These are phyloP conservation scores for Bauhinia variegata DNA, from an alignment of 306 rosid species.

Conservation along the genomic window DNA sequence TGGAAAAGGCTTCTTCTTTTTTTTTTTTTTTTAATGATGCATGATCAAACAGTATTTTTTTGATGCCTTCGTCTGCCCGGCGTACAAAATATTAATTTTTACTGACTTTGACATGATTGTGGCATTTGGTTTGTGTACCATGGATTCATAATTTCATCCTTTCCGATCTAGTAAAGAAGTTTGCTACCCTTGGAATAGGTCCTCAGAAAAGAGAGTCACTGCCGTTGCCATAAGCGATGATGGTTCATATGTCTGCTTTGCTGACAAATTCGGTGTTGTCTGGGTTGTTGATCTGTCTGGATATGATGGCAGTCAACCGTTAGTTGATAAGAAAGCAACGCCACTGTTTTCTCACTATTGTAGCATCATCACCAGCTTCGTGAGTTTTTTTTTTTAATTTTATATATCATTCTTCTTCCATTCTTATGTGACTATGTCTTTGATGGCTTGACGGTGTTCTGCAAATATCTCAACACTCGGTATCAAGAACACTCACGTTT, in stretches of 20 bases:
- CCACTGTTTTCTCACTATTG: constrained; percentile 88
- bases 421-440: neutral
- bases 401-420: neutral
- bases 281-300: constrained; percentile 75
- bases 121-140: neutral
- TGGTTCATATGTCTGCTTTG: constrained; percentile 74
- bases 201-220: constrained; percentile 83
- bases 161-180: neutral
- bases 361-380: constrained; percentile 92
- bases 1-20: no score
- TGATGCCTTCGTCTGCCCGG: no score
- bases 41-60: neutral
- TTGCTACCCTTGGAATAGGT: constrained; percentile 46
- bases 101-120: neutral
- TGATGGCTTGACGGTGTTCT: neutral
- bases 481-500: neutral
- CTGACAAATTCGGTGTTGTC: constrained; percentile 92
- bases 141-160: constrained; percentile 6
- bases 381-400: constrained; percentile 29
- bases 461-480: neutral
- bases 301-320: constrained; percentile 40
- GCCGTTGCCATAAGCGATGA: constrained; percentile 77
- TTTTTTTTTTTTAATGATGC: neutral
- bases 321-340: constrained; percentile 52
- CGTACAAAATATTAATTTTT: neutral